A percentile compares a stretch with the other conserved stretches of the same genome.
These are phyloP conservation scores for Coemansia sp. DNA, from an alignment of 192 early-diverging fungal species.

Conservation along the genomic window DNA sequence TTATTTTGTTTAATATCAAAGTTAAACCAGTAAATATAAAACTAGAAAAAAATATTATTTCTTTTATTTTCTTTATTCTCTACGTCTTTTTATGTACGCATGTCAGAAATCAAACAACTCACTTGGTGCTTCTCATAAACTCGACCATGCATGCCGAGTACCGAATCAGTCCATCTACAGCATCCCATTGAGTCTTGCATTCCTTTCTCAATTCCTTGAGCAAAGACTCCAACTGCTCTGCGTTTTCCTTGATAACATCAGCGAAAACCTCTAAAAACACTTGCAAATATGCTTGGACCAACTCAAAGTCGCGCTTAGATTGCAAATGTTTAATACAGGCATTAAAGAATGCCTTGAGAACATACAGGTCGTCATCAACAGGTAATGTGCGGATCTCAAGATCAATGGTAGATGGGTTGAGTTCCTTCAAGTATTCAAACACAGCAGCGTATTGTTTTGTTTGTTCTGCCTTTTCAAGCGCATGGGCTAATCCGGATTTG, in stretches of 20 bases:
- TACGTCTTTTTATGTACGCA: too few relatives aligned
- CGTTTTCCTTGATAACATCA: conserved; percentile 66
- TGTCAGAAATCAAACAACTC: background rate
- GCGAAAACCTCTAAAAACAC: conserved; percentile 80
- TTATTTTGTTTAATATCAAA: too few relatives aligned
- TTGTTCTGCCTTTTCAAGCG: conserved; percentile 28
- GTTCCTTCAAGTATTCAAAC: conserved; percentile 65
- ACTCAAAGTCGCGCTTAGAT: conserved; percentile 79
- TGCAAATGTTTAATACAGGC: conserved; percentile 59
- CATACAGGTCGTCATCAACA: conserved; percentile 59
- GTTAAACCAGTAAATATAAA: background rate
- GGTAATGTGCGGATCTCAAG: conserved; percentile 78
- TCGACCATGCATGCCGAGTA: conserved; percentile 52
- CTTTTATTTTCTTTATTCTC: too few relatives aligned
- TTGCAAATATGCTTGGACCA: conserved; percentile 73
- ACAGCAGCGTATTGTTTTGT: conserved; percentile 49
- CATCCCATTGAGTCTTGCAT: conserved; percentile 25
- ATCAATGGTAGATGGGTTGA: conserved; percentile 83
- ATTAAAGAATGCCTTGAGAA: conserved; percentile 64
- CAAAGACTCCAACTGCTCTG: conserved; percentile 47
- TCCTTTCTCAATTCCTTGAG: conserved; percentile 41
- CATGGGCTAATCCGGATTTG: conserved; percentile 58
- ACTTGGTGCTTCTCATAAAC: conserved; percentile 33
- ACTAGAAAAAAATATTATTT: background rate
- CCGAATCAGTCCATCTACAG: conserved; percentile 38